phyloP scores from a whole-genome alignment of 2,329 filamentous ascomycete genomes.

The Aspergillus persii region DNA sequence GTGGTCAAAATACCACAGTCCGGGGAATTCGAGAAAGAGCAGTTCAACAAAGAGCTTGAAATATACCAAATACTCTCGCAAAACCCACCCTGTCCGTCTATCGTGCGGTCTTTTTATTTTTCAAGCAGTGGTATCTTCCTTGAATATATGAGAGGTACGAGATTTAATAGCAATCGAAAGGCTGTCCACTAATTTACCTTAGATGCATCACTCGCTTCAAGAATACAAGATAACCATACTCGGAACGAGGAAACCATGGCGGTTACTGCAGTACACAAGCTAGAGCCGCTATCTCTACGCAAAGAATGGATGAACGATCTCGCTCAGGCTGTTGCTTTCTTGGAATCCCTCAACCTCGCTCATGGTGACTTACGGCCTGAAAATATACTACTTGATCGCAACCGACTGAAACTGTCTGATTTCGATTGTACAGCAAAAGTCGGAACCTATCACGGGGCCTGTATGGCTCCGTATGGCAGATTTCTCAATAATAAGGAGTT shows the following conservation, averaged over 20 bases:
- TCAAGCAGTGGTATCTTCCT: slow-evolving; percentile 26
- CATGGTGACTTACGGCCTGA: slow-evolving; percentile 33
- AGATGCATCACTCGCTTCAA: slow-evolving; percentile 22
- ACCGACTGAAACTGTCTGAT: slow-evolving; percentile 28
- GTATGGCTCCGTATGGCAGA: slow-evolving; percentile 25
- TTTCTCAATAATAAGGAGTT: slow-evolving; percentile 21
- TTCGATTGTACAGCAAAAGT: slow-evolving; percentile 30
- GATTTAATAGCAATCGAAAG: neutral
- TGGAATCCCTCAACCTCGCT: slow-evolving; percentile 32
- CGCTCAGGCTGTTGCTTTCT: slow-evolving; percentile 29
- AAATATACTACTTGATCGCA: slow-evolving; percentile 30
- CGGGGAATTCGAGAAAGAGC: slow-evolving; percentile 23
- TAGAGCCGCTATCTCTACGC: slow-evolving; percentile 27
- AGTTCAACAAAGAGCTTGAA: slow-evolving; percentile 25
- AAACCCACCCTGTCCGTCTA: slow-evolving; percentile 20
- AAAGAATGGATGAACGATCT: slow-evolving; percentile 34
- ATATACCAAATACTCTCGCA: slow-evolving; percentile 23
- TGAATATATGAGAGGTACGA: slow-evolving; percentile 29
- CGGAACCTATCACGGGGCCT: slow-evolving; percentile 25
- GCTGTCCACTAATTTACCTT: slow-evolving; percentile 12
- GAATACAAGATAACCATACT: slow-evolving; percentile 23
- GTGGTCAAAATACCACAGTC: slow-evolving; percentile 28
- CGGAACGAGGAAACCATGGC: slow-evolving; percentile 16
- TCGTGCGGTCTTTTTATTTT: slow-evolving; percentile 25
- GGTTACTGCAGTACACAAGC: slow-evolving; percentile 24